Evolutionary conservation across 306 rosid genomes (phyloP), one percentile per base, ranked within the genome.

Genomic region (Lablab purpureus): DNA sequence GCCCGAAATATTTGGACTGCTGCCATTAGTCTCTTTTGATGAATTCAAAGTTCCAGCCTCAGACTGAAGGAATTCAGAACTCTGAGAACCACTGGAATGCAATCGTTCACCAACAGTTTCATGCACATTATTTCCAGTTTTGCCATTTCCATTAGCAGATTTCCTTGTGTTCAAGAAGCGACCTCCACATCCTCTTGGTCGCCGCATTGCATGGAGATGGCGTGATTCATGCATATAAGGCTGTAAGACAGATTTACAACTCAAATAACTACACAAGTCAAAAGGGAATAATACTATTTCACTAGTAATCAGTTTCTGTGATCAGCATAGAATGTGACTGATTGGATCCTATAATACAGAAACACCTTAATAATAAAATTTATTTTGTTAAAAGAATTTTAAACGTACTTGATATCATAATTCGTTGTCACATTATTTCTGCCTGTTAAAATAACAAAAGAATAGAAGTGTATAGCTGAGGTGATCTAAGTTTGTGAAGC

Each of bases 201-300:
- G 90, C 25, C 98, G 90, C 93, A 88, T 73, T 45, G 99, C 99
- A 51, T 95, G 99, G 80, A 80, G 98, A 86, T 95, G 99, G 52
- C 99, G 97, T 0, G 99, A 95, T 80, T 93, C 94, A 25, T 95
- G 99, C 97, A 95, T 88, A 81, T 95, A 95, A 21, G 97, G 96
- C 99, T 95, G 90, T 52, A 83, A 73, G 77, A 59, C 54, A 79
- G 67, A 76, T 47, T 79, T 30, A 64, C 10, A 56, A 82, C 28
- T 63, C 45, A 67, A 67, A 56, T 81, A 54, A 41, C 52, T 71
- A 55, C 27, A 60, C 5, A 52, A 19, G 73, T n/a, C 6, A 46
- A 56, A 75, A 46, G 23, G n/a, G 47, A 28, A 60, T 1, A 27
- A 58, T 49, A 28, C 27, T 25, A 75, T 58, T 46, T 81, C 27